Evolutionary conservation across 176 grass and related monocot species (phyloP).

Genomic region (Triticum turgidum): DNA sequence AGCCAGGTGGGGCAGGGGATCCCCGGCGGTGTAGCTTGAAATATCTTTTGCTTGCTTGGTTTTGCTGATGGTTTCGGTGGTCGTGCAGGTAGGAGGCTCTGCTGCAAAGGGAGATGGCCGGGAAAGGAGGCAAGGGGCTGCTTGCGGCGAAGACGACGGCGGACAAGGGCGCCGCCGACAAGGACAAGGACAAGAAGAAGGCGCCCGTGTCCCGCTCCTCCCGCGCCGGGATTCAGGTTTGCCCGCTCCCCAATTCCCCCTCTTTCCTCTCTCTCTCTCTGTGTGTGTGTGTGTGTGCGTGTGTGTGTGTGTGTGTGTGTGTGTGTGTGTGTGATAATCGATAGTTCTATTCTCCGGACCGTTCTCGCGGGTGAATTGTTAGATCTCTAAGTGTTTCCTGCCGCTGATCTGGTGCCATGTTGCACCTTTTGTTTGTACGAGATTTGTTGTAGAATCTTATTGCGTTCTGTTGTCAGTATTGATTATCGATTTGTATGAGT

Average conservation of each 20-base stretch:
- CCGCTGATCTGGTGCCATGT: neutral
- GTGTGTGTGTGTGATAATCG: too few species aligned
- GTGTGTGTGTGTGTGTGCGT: too few species aligned
- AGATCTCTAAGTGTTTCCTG: neutral
- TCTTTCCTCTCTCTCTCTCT: too few species aligned
- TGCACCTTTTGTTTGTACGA: neutral
- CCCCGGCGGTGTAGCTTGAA: neutral
- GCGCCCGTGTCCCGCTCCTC: conserved; percentile 71
- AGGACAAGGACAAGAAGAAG: conserved; percentile 69
- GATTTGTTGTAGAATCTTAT: neutral
- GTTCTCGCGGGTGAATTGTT: too few species aligned
- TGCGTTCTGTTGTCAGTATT: neutral
- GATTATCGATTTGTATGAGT: neutral
- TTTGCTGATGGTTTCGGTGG: neutral
- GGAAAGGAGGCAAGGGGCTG: conserved; percentile 75
- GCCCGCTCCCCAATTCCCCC: neutral
- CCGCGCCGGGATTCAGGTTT: conserved; percentile 63
- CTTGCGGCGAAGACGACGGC: conserved; percentile 75
- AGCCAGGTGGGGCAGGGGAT: neutral
- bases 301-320: too few species aligned
- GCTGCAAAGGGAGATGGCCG: conserved; percentile 28
- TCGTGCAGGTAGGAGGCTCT: neutral
- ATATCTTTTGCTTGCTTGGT: neutral
- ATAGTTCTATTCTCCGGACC: too few species aligned
- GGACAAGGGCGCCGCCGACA: conserved; percentile 47